Conservation (phyloP, 495 filamentous ascomycete species). For the Penicillium macrosclerotiorum region DNA sequence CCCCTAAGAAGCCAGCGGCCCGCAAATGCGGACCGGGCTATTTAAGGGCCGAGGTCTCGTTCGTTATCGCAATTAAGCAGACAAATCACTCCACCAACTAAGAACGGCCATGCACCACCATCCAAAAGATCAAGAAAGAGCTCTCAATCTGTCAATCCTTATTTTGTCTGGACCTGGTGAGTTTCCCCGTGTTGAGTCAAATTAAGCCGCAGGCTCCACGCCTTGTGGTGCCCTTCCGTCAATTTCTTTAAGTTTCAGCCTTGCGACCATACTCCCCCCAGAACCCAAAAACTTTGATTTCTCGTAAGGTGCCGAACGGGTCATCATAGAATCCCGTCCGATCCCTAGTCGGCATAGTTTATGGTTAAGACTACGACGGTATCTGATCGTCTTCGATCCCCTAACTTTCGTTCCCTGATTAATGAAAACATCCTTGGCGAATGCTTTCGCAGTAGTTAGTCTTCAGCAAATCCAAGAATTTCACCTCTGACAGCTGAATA, state of each 20-base stretch:
- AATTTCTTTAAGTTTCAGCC: conserved; percentile 71
- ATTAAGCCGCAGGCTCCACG: conserved; percentile 66
- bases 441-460: conserved; percentile 71
- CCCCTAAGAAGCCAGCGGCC: conserved; percentile 67
- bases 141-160: conserved; percentile 53
- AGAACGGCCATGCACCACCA: conserved; percentile 66
- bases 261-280: conserved; percentile 72
- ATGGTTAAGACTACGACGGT: conserved; percentile 75
- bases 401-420: conserved; percentile 76
- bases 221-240: conserved; percentile 62
- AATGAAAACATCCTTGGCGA: conserved; percentile 74
- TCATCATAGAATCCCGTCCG: conserved; percentile 67
- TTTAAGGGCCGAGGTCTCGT: conserved; percentile 74
- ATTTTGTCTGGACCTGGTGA: conserved; percentile 65
- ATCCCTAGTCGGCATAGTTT: conserved; percentile 74
- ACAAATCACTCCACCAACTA: conserved; percentile 70
- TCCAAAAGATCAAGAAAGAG: conserved; percentile 59
- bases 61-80: conserved; percentile 75
- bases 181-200: conserved; percentile 68
- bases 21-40: conserved; percentile 63
- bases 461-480: conserved; percentile 63
- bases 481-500: conserved; percentile 73
- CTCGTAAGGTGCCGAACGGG: conserved; percentile 69
- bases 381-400: conserved; percentile 74
- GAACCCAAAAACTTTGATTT: conserved; percentile 76